Evolutionary conservation across 2,329 filamentous ascomycete genomes (phyloP).

Genomic region (Periconia sp.): DNA sequence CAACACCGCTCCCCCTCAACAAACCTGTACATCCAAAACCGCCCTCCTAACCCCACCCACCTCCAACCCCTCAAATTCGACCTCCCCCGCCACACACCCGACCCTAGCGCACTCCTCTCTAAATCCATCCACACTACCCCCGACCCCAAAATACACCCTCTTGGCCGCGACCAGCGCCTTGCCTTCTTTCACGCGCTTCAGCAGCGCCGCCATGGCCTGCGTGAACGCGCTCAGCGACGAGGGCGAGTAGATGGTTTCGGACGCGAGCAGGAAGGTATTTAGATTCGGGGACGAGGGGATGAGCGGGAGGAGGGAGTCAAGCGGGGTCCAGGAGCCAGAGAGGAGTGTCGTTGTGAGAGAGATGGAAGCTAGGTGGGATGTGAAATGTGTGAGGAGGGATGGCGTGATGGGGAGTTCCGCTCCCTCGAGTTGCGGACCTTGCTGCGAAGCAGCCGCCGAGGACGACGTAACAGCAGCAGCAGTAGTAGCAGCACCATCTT

Average conservation of each 20-base stretch:
- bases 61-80: constrained; percentile 51
- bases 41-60: constrained; percentile 48
- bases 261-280: constrained; percentile 62
- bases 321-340: constrained; percentile 72
- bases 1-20: constrained; percentile 10
- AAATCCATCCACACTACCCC: constrained; percentile 79
- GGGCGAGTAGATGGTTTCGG: constrained; percentile 83
- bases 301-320: constrained; percentile 59
- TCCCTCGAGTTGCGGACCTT: not conserved
- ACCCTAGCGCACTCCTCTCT: constrained; percentile 46
- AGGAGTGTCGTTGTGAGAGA: constrained; percentile 65
- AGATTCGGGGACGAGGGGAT: constrained; percentile 47
- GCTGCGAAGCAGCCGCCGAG: not conserved
- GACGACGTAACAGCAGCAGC: not conserved
- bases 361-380: constrained; percentile 51
- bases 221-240: constrained; percentile 70
- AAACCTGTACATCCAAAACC: constrained; percentile 50
- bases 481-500: not conserved
- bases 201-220: constrained; percentile 63
- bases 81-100: constrained; percentile 50
- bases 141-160: constrained; percentile 81
- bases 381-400: constrained; percentile 61
- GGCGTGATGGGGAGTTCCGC: constrained; percentile 67
- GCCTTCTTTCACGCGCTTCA: constrained; percentile 56
- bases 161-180: constrained; percentile 74